These are phyloP conservation scores for Annulohypoxylon bovei DNA, from an alignment of 495 filamentous ascomycete genomes.

Conservation along the genomic window DNA sequence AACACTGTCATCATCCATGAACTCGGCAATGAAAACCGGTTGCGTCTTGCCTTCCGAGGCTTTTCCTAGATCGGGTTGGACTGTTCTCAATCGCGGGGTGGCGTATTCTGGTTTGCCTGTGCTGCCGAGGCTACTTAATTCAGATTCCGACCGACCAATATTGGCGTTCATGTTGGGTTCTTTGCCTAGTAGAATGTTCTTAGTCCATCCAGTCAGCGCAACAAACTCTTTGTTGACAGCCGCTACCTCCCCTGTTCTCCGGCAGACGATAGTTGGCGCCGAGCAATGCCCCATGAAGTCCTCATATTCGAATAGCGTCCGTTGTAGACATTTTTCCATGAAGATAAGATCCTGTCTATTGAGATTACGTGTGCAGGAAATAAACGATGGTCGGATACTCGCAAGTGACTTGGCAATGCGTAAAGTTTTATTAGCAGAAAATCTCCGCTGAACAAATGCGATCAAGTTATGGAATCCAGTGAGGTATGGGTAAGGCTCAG, in stretches of 20 bases:
- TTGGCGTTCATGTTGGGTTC: conserved; percentile 91
- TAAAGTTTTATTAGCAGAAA: conserved; percentile 71
- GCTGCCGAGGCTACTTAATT: conserved; percentile 46
- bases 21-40: conserved; percentile 88
- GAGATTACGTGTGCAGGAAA: conserved; percentile 83
- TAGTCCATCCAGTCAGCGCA: conserved; percentile 92
- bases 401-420: conserved; percentile 88
- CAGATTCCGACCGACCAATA: conserved; percentile 56
- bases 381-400: conserved; percentile 90
- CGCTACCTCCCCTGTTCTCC: conserved; percentile 91
- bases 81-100: conserved; percentile 57
- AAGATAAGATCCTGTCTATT: conserved; percentile 90
- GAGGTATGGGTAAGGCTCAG: conserved; percentile 89
- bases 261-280: conserved; percentile 89
- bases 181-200: conserved; percentile 88
- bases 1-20: conserved; percentile 92
- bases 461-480: conserved; percentile 89
- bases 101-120: conserved; percentile 53
- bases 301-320: conserved; percentile 89
- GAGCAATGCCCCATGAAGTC: conserved; percentile 87
- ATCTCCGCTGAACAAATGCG: conserved; percentile 80
- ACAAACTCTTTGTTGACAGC: conserved; percentile 94
- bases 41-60: conserved; percentile 54
- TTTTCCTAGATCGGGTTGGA: conserved; percentile 47
- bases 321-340: conserved; percentile 97